phyloP scores from a whole-genome alignment of 192 early-diverging fungal genomes.

The Coemansia sp. region DNA sequence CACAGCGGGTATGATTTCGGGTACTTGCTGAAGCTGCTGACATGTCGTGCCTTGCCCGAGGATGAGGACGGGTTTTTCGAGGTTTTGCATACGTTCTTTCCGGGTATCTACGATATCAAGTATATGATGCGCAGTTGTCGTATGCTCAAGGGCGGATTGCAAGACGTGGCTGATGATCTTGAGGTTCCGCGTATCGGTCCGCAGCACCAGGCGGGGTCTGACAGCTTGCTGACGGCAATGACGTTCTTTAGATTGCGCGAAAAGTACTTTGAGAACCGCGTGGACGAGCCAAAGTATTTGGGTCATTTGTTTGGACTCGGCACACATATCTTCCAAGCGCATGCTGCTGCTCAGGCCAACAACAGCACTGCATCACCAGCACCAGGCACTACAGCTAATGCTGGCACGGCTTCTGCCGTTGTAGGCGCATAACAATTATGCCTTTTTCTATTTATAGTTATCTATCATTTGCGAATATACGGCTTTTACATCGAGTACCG shows the following conservation, averaged over 20 bases:
- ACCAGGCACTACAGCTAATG: background rate
- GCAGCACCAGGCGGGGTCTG: conserved; percentile 99
- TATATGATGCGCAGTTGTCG: conserved; percentile 98
- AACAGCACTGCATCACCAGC: background rate
- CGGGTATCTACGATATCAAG: conserved; percentile 99
- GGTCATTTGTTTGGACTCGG: conserved; percentile 54
- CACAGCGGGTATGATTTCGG: conserved; percentile 99
- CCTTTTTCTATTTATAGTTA: background rate
- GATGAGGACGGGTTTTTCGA: conserved; percentile 98
- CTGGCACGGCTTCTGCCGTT: background rate
- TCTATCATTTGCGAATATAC: conserved; percentile 3
- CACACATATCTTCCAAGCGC: conserved; percentile 29
- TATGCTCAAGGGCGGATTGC: conserved; percentile 94
- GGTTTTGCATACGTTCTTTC: conserved; percentile 89
- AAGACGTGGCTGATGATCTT: conserved; percentile 97
- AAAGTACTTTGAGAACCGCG: conserved; percentile 93
- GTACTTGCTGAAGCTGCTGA: conserved; percentile 94
- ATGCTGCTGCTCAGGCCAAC: background rate
- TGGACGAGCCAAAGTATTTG: conserved; percentile 94
- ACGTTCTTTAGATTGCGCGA: conserved; percentile 99
- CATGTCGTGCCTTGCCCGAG: conserved; percentile 85
- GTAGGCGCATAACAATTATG: conserved; percentile 19
- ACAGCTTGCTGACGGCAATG: conserved; percentile 92
- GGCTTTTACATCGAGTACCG: background rate
- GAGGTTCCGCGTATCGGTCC: conserved; percentile 92